Percentiles rank a stretch among this genome's conserved stretches.
phyloP scores from a whole-genome alignment of 2,329 filamentous ascomycete species.

The Aspergillus latus region DNA sequence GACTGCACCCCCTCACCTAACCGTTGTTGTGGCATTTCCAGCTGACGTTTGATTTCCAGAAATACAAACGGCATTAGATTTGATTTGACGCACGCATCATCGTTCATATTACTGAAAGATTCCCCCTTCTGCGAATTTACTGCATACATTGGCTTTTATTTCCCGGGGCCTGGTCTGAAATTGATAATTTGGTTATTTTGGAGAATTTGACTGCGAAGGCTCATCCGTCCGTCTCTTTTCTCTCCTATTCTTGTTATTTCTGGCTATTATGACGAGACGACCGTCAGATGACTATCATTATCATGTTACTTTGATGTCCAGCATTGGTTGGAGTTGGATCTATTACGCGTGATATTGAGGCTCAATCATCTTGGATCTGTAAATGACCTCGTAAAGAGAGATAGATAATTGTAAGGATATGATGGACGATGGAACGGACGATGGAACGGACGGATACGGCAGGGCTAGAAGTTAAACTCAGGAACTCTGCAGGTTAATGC shows the following conservation, averaged over 20 bases:
- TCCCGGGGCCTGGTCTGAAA: no score
- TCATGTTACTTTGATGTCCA: background rate
- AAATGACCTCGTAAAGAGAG: background rate
- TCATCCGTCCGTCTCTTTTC: background rate
- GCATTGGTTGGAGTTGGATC: background rate
- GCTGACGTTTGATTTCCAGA: constrained; percentile 30
- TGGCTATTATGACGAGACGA: constrained; percentile 8
- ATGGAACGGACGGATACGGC: no score
- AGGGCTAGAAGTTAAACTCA: background rate
- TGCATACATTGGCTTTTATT: background rate
- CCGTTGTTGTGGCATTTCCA: constrained; percentile 3
- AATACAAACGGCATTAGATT: constrained; percentile 45
- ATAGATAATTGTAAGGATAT: background rate
- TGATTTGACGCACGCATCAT: background rate
- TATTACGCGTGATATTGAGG: background rate
- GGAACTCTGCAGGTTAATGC: constrained; percentile 10
- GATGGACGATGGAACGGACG: no score
- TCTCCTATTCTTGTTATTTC: background rate
- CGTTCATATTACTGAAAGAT: constrained; percentile 10
- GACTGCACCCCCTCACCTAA: background rate
- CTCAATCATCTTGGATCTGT: background rate
- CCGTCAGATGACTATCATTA: background rate
- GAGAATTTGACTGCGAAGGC: background rate
- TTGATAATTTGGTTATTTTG: background rate
- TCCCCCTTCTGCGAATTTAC: constrained; percentile 8